These are phyloP conservation scores for Incumbomyces delicatus DNA, from an alignment of 2,329 filamentous ascomycete species.

Conservation along the genomic window DNA sequence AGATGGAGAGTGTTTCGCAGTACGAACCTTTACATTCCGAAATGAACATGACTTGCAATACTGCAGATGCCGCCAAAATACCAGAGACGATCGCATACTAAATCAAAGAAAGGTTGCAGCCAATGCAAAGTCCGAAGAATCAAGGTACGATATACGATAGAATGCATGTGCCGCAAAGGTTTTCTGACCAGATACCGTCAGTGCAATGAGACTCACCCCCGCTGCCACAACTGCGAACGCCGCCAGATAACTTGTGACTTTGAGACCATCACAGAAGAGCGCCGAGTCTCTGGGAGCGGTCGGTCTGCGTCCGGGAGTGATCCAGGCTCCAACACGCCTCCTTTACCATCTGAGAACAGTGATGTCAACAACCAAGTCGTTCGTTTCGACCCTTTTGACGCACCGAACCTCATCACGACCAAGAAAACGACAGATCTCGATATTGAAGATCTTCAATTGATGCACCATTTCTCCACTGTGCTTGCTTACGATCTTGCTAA, in stretches of 20 bases:
- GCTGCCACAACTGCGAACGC: conserved; percentile 29
- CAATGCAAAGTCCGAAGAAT: conserved; percentile 32
- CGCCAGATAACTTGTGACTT: conserved; percentile 30
- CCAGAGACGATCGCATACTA: conserved; percentile 26
- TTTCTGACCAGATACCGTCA: conserved; percentile 13
- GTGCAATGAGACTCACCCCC: conserved; percentile 30
- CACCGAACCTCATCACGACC: conserved; percentile 18
- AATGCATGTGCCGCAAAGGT: neutral
- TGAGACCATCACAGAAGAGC: conserved; percentile 11
- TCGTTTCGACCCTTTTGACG: conserved; percentile 17
- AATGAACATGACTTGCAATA: neutral
- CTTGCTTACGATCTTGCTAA: conserved; percentile 27
- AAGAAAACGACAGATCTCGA: conserved; percentile 21
- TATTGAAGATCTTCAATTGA: conserved; percentile 28
- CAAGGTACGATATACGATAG: conserved; percentile 24
- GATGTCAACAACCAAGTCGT: conserved; percentile 9
- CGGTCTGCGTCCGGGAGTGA: neutral
- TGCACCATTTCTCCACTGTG: conserved; percentile 31
- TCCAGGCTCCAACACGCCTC: conserved; percentile 4
- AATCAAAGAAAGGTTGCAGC: conserved; percentile 31
- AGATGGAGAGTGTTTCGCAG: neutral
- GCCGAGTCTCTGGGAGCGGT: neutral
- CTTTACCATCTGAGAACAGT: neutral
- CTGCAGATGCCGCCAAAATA: conserved; percentile 20
- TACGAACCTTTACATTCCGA: neutral